Evolutionary conservation across 306 rosid genomes (phyloP).

Genomic region (Purshia tridentata): DNA sequence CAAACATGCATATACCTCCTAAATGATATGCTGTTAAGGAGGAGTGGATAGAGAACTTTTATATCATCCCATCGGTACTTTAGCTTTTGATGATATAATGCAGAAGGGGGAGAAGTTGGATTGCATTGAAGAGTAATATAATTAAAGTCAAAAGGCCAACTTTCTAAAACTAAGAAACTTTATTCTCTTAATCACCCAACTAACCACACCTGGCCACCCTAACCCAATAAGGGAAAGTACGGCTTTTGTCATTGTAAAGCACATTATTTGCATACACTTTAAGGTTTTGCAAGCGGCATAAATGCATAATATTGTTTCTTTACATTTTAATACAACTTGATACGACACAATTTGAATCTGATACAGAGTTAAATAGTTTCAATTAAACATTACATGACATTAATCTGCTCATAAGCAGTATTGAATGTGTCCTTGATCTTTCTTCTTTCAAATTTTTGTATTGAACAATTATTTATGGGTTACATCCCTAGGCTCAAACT

Average conservation of each 20-base stretch:
- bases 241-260: neutral
- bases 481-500: neutral
- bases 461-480: neutral
- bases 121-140: neutral
- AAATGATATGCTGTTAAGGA: neutral
- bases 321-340: no score
- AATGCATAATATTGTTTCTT: no score
- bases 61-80: neutral
- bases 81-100: constrained; percentile 13
- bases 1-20: no score
- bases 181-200: constrained; percentile 41
- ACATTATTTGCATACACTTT: neutral
- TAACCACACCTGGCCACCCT: constrained; percentile 40
- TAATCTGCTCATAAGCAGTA: no score
- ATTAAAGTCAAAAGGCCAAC: constrained; percentile 16
- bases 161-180: neutral
- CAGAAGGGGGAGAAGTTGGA: constrained; percentile 9
- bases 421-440: neutral
- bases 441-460: neutral
- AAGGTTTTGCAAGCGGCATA: neutral
- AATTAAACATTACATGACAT: no score
- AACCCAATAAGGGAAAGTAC: constrained; percentile 33
- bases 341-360: no score
- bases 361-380: no score
- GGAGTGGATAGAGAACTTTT: constrained; percentile 5